Percentiles rank a stretch among this genome's conserved stretches.
These are phyloP conservation scores for Bipolaris sorokiniana DNA, from an alignment of 2,329 filamentous ascomycete species.

Conservation along the genomic window DNA sequence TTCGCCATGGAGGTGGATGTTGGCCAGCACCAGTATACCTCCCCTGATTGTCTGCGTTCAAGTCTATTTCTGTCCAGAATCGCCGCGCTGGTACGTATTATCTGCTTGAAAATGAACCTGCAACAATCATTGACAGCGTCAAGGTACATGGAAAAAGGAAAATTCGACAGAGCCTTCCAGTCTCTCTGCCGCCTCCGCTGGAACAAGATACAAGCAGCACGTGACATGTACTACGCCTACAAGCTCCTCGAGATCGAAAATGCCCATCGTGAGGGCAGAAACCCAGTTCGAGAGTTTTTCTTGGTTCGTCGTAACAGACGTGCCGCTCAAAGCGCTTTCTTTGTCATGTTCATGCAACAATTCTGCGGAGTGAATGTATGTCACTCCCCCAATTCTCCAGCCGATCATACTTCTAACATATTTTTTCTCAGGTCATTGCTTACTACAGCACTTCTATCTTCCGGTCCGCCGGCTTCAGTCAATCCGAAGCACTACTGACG, in stretches of 20 bases:
- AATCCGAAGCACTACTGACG: conserved; percentile 45
- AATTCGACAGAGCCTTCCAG: conserved; percentile 40
- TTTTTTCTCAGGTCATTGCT: conserved; percentile 27
- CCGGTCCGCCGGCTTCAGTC: conserved; percentile 43
- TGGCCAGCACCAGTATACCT: conserved; percentile 41
- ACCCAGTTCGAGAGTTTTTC: conserved; percentile 43
- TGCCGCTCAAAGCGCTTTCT: conserved; percentile 41
- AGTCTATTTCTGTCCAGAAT: conserved; percentile 42
- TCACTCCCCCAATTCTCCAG: neutral
- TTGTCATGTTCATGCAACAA: conserved; percentile 49
- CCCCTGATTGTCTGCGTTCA: conserved; percentile 40
- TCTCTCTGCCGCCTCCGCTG: conserved; percentile 60
- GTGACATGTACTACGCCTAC: conserved; percentile 61
- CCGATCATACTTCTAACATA: neutral
- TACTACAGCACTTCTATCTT: conserved; percentile 41
- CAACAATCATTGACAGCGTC: neutral
- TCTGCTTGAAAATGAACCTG: neutral
- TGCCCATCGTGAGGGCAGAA: conserved; percentile 42
- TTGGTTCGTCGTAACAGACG: conserved; percentile 42
- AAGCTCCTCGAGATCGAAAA: conserved; percentile 47
- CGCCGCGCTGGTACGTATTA: conserved; percentile 33
- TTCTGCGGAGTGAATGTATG: conserved; percentile 39
- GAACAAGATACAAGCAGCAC: conserved; percentile 60
- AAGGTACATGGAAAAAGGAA: conserved; percentile 46
- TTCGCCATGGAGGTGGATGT: conserved; percentile 44